Evolutionary conservation across 371 early-diverging fungal species (phyloP), one percentile per base, ranked within the genome.

Genomic region (Circinella minor): DNA sequence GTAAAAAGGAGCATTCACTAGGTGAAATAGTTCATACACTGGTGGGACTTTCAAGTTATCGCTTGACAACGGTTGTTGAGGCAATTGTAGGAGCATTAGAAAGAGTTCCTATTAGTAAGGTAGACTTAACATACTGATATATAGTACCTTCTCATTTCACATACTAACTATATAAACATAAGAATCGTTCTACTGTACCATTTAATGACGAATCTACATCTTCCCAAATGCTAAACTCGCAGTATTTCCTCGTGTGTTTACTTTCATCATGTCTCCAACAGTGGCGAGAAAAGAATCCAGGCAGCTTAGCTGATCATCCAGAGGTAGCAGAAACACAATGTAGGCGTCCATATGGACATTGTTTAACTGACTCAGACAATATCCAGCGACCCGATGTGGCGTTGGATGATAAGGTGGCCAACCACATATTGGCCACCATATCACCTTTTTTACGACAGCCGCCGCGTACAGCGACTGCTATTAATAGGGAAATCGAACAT

Each of bases 391-490:
- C 65, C 14, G 6, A 14, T 57, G 57, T 27, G 20, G 57, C 57
- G 27, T 34, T 57, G 36, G 57, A 57, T 9, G 65, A 65, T n/a
- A 36, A n/a, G 13, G 36, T 65, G 34, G 51, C 54, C 14, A 15
- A 51, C 13, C n/a, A 0, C 37, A 65, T 65, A n/a, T 51, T 65
- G 9, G 51, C 48, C 54, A 65, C 8, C 18, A 54, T 65, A 7
- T 18, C 48, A 34, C 65, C 65, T n/a, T 14, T 47, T 65, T 54
- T 65, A 17, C 13, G 39, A 14, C 65, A 65, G 10, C 51, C 48
- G 34, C 65, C 65, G 14, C 49, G 54, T 37, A 51, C 48, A 15
- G 65, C 65, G 51, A 54, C 65, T 6, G 65, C 65, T 6, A 51
- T 65, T 20, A 65, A 65, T 38, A 46, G 63, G 34, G 63, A 39